A percentile compares a stretch with the other conserved stretches of the same genome.
phyloP scores from a whole-genome alignment of 495 filamentous ascomycete genomes.

The Lophiostoma macrostomum region DNA sequence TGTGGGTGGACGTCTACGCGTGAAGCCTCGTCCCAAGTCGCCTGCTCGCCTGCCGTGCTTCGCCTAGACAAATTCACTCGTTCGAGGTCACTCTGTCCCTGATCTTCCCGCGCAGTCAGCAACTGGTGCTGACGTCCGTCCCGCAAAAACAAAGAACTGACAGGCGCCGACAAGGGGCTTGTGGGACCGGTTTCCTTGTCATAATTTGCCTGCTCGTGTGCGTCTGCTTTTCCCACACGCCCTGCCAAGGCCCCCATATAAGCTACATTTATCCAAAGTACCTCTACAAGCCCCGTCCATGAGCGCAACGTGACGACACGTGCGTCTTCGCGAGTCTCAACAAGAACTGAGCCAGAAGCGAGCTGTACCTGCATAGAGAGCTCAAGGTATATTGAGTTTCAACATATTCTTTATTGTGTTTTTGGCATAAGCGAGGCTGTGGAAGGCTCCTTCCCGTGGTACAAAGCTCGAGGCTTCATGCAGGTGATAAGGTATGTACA shows the following conservation, averaged over 20 bases:
- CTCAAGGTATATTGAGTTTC: slow-evolving; percentile 18
- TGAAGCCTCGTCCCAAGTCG: no score
- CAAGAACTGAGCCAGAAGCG: neutral
- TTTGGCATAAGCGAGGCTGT: slow-evolving; percentile 11
- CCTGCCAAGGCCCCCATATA: slow-evolving; percentile 4
- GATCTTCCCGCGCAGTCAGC: slow-evolving; percentile 14
- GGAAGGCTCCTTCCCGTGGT: neutral
- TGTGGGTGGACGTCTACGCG: no score
- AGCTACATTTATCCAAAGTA: slow-evolving; percentile 27
- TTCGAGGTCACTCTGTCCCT: no score
- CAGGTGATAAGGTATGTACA: slow-evolving; percentile 3
- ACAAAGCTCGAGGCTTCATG: slow-evolving; percentile 3
- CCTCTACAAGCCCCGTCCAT: neutral
- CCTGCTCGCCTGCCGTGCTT: no score
- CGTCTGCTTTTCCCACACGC: neutral
- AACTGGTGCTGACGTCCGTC: neutral
- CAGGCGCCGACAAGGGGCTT: neutral
- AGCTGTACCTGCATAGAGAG: no score
- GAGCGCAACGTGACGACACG: slow-evolving; percentile 9
- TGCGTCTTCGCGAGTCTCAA: slow-evolving; percentile 1
- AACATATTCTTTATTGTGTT: slow-evolving; percentile 5
- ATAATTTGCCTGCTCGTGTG: neutral
- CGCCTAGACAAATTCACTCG: no score
- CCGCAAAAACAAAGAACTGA: no score
- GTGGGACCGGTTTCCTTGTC: neutral